phyloP scores from a whole-genome alignment of 2,329 filamentous ascomycete genomes.

The Aureobasidium sp. region DNA sequence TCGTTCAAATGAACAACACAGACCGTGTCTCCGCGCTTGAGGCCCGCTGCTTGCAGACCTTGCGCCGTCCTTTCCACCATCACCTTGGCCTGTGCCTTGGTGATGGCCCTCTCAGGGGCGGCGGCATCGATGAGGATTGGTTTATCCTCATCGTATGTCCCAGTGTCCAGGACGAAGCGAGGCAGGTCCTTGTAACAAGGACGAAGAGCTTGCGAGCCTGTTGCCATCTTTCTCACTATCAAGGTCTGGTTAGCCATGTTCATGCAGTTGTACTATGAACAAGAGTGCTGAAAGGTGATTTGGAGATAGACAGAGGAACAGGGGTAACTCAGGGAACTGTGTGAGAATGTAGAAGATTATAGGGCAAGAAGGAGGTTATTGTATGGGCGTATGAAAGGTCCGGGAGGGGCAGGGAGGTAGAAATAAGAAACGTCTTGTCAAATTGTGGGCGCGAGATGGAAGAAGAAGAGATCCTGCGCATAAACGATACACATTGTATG shows the following conservation, averaged over 20 bases:
- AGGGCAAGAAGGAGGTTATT: neutral
- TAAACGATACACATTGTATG: neutral
- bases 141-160: constrained; percentile 17
- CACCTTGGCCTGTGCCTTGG: constrained; percentile 11
- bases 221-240: neutral
- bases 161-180: constrained; percentile 15
- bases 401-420: neutral
- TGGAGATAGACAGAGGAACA: neutral
- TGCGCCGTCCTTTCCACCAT: neutral
- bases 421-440: neutral
- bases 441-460: neutral
- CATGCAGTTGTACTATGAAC: neutral
- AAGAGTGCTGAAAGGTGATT: no score
- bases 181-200: constrained; percentile 15
- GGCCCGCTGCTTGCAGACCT: neutral
- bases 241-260: neutral
- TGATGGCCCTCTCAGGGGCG: constrained; percentile 20
- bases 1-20: constrained; percentile 21
- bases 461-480: neutral
- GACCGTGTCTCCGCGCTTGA: constrained; percentile 5
- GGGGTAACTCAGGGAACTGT: neutral
- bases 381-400: neutral
- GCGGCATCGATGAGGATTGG: constrained; percentile 26
- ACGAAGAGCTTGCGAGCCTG: neutral
- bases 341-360: neutral